These are phyloP conservation scores for Emericellopsis atlantica DNA, from an alignment of 2,329 filamentous ascomycete species.

Conservation along the genomic window DNA sequence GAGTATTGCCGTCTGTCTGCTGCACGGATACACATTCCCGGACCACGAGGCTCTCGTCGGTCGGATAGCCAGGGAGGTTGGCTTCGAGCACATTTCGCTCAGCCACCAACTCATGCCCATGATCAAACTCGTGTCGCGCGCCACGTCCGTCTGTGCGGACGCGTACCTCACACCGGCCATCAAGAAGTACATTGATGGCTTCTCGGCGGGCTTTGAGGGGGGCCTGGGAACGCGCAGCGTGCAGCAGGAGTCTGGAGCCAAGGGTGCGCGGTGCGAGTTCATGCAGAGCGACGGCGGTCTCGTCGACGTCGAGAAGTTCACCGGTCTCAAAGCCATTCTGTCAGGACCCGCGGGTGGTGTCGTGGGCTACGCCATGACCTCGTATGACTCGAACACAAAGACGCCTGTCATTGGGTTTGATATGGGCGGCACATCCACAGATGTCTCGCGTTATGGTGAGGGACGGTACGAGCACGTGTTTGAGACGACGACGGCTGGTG, in stretches of 20 bases:
- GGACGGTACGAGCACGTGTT: slow-evolving; percentile 89
- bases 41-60: slow-evolving; percentile 73
- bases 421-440: slow-evolving; percentile 89
- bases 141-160: slow-evolving; percentile 29
- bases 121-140: slow-evolving; percentile 29
- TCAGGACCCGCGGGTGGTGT: slow-evolving; percentile 90
- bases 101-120: slow-evolving; percentile 27
- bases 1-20: slow-evolving; percentile 79
- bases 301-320: slow-evolving; percentile 68
- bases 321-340: slow-evolving; percentile 72
- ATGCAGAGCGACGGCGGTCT: slow-evolving; percentile 80
- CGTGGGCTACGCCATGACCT: slow-evolving; percentile 84
- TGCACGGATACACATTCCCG: slow-evolving; percentile 88
- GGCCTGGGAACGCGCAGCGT: slow-evolving; percentile 68
- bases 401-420: slow-evolving; percentile 89
- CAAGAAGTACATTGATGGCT: slow-evolving; percentile 48
- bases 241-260: slow-evolving; percentile 48
- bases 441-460: slow-evolving; percentile 76
- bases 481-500: slow-evolving; percentile 86
- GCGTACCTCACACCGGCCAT: slow-evolving; percentile 30
- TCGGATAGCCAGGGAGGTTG: slow-evolving; percentile 63
- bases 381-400: slow-evolving; percentile 71
- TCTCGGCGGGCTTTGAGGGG: slow-evolving; percentile 69
- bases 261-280: slow-evolving; percentile 77
- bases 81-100: slow-evolving; percentile 59